Percentiles rank a stretch among this genome's conserved stretches.
Conservation (phyloP, 305 asterid genomes). For the Fraxinus floribunda region DNA sequence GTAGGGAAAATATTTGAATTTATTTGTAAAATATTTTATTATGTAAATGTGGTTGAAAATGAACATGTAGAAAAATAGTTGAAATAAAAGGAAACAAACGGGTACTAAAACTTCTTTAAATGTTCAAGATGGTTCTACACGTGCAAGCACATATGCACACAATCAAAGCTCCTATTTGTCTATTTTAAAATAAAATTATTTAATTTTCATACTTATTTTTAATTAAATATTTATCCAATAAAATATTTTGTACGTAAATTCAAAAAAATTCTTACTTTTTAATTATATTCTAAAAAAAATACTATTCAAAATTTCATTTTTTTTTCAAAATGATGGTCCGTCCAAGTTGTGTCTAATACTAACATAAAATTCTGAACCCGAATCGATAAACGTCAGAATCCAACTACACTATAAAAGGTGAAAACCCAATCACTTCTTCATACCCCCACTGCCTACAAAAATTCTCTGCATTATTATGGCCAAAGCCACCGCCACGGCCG, state of each 20-base stretch:
- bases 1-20: background rate
- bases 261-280: too few relatives aligned
- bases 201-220: too few relatives aligned
- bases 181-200: too few relatives aligned
- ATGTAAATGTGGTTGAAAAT: background rate
- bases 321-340: too few relatives aligned
- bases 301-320: too few relatives aligned
- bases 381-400: background rate
- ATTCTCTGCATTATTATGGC: slow-evolving; percentile 22
- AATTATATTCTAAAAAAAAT: too few relatives aligned
- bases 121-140: background rate
- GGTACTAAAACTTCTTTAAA: background rate
- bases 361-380: background rate
- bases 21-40: too few relatives aligned
- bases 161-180: background rate
- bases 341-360: background rate
- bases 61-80: too few relatives aligned
- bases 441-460: background rate
- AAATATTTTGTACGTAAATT: too few relatives aligned
- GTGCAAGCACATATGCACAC: background rate
- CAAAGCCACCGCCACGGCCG: background rate
- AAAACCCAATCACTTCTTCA: background rate
- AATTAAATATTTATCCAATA: too few relatives aligned
- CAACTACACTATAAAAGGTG: background rate
- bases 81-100: too few relatives aligned